These are phyloP conservation scores for Raddia guianensis DNA, from an alignment of 176 grass and related monocot species.

Conservation along the genomic window DNA sequence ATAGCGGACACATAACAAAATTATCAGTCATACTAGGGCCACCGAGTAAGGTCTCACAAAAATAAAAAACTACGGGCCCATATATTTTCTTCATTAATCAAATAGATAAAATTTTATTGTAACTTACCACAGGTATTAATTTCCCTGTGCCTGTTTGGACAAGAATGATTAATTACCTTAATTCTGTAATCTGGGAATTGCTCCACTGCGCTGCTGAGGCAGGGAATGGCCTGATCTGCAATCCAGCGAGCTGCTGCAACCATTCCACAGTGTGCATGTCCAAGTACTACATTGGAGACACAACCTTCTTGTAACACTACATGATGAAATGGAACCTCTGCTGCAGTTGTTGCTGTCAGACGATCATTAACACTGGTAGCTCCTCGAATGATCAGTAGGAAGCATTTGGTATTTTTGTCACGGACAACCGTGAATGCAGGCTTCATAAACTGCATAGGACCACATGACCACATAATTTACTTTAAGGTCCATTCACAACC, in stretches of 20 bases:
- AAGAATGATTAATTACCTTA: constrained; percentile 49
- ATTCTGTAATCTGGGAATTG: constrained; percentile 63
- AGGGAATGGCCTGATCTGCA: constrained; percentile 65
- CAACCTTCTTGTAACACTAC: constrained; percentile 48
- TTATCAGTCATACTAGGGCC: constrained; percentile 11
- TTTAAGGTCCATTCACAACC: background rate
- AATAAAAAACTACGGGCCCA: background rate
- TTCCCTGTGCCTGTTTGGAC: background rate
- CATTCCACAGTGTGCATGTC: constrained; percentile 82
- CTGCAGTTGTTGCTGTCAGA: constrained; percentile 63
- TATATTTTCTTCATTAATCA: background rate
- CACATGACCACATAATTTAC: background rate
- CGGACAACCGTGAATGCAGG: constrained; percentile 69
- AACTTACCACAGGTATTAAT: background rate
- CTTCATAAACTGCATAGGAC: constrained; percentile 72
- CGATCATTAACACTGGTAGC: constrained; percentile 66
- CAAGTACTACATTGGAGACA: constrained; percentile 49
- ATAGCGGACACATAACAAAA: background rate
- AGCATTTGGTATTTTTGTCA: constrained; percentile 55
- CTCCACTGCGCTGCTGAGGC: constrained; percentile 53
- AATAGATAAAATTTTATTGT: background rate
- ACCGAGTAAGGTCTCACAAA: background rate
- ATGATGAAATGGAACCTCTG: constrained; percentile 78
- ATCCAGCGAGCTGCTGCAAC: constrained; percentile 80
- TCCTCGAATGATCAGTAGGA: constrained; percentile 77